Percentiles rank a stretch among this genome's conserved stretches.
Evolutionary conservation across 768 basidiomycete species (phyloP).

Genomic region (Suillus fuscotomentosus): DNA sequence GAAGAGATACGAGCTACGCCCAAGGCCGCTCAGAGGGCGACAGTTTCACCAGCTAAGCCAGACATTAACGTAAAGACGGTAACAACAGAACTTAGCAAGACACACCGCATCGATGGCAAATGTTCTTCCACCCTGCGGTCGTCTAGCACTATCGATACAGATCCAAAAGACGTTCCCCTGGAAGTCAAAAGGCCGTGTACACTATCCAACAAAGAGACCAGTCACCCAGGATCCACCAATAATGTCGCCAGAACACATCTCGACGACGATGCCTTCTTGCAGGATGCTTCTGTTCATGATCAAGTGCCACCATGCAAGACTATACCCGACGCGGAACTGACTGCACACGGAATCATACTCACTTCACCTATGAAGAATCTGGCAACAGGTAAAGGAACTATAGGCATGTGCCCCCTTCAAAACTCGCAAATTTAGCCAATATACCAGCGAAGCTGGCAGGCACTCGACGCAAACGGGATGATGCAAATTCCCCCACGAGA

Average conservation of each 20-base stretch:
- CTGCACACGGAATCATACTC: background rate
- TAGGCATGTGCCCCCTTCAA: background rate
- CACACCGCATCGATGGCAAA: background rate
- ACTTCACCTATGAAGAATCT: background rate
- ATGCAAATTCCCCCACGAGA: background rate
- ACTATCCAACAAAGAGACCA: background rate
- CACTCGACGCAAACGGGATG: slow-evolving; percentile 27
- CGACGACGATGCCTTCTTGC: background rate
- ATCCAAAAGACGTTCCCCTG: background rate
- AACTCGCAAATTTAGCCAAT: slow-evolving; percentile 1
- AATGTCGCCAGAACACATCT: background rate
- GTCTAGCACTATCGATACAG: background rate
- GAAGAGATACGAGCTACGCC: slow-evolving; percentile 9
- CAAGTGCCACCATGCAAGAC: background rate
- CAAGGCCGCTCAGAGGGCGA: background rate
- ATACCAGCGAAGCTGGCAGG: slow-evolving; percentile 17
- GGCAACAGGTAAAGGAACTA: background rate
- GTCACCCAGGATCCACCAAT: background rate
- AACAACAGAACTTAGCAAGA: background rate
- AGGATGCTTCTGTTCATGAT: background rate
- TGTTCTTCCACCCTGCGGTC: background rate
- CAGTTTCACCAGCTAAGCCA: background rate
- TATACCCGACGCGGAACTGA: background rate
- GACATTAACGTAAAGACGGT: background rate
- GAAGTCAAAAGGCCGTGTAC: background rate